Evolutionary conservation across 495 filamentous ascomycete genomes (phyloP).

Genomic region (Penicillium desertorum): DNA sequence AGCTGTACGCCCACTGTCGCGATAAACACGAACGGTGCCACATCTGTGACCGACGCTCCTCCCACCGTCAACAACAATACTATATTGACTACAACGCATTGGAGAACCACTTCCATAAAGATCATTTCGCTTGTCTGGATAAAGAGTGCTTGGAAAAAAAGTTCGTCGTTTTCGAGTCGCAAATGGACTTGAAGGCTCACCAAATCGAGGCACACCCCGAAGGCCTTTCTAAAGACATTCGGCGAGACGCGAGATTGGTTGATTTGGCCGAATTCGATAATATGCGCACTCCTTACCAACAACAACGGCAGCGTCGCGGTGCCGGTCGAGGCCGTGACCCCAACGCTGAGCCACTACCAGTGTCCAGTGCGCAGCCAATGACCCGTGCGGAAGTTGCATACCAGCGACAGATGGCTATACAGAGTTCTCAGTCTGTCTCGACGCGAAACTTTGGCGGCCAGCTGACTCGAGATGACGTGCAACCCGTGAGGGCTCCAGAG

Average conservation of each 20-base stretch:
- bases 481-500: constrained; percentile 44
- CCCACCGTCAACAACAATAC: constrained; percentile 75
- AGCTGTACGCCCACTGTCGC: constrained; percentile 88
- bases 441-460: constrained; percentile 80
- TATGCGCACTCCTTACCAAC: constrained; percentile 69
- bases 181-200: constrained; percentile 90
- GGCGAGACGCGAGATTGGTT: constrained; percentile 80
- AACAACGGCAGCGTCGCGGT: constrained; percentile 58
- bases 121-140: constrained; percentile 84
- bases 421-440: constrained; percentile 75
- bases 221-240: constrained; percentile 75
- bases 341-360: constrained; percentile 75
- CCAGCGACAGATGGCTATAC: constrained; percentile 88
- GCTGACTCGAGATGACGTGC: constrained; percentile 58
- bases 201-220: constrained; percentile 75
- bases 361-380: constrained; percentile 78
- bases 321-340: constrained; percentile 68
- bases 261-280: constrained; percentile 80
- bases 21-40: constrained; percentile 93
- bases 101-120: constrained; percentile 79
- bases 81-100: constrained; percentile 83
- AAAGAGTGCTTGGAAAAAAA: constrained; percentile 92
- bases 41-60: constrained; percentile 78
- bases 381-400: constrained; percentile 87
- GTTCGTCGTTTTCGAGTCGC: constrained; percentile 93